Conservation (phyloP, 2,329 filamentous ascomycete genomes). For the Alternaria alternata region DNA sequence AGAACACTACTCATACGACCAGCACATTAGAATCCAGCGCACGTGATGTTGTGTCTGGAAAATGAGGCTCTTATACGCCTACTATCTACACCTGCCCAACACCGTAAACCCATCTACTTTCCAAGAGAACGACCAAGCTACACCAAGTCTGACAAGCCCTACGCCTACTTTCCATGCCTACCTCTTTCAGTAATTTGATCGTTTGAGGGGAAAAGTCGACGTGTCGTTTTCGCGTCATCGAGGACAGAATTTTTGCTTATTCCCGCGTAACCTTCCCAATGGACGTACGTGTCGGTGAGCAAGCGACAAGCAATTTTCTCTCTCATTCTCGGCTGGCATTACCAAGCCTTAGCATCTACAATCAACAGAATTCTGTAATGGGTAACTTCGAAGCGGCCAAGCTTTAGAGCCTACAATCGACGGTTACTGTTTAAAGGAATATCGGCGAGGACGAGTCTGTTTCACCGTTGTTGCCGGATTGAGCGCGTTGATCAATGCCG, state of each 20-base stretch:
- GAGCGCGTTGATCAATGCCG: neutral
- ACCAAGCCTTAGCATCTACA: conserved; percentile 14
- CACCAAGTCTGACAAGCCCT: conserved; percentile 16
- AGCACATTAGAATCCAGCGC: neutral
- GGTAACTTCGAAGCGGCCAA: conserved; percentile 11
- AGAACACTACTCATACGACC: neutral
- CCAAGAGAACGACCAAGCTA: neutral
- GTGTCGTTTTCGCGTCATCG: conserved; percentile 4
- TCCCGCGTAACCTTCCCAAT: conserved; percentile 2
- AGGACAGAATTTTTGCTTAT: neutral
- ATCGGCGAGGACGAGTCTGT: neutral
- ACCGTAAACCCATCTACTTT: neutral
- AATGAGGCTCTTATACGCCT: conserved; percentile 17
- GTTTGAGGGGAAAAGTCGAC: neutral
- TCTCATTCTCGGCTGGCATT: neutral
- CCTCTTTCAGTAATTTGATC: conserved; percentile 1
- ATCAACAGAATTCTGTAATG: conserved; percentile 7
- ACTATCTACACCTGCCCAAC: conserved; percentile 19
- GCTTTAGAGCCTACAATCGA: conserved; percentile 12
- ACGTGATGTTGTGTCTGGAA: neutral
- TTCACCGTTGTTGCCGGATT: conserved; percentile 2
- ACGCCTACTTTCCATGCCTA: conserved; percentile 15
- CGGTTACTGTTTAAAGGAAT: conserved; percentile 13
- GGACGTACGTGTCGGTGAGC: neutral
- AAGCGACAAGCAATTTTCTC: neutral